These are phyloP conservation scores for Xylaria cubensis DNA, from an alignment of 495 filamentous ascomycete genomes.

Conservation along the genomic window DNA sequence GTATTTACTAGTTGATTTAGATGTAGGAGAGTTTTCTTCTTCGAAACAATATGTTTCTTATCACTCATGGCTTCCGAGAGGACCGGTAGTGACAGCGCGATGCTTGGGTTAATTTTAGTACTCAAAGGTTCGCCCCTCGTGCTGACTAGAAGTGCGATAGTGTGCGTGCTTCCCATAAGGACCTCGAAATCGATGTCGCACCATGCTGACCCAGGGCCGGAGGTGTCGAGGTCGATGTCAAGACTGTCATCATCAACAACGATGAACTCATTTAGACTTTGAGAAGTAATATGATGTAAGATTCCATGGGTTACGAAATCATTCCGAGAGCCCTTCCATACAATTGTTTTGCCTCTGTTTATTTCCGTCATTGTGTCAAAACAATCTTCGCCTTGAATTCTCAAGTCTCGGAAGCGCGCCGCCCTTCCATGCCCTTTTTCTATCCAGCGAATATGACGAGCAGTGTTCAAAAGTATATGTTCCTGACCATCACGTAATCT, in stretches of 20 bases:
- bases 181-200: not conserved
- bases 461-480: not conserved
- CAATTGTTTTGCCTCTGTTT: not conserved
- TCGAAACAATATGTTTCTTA: not conserved
- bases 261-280: not conserved
- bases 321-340: not conserved
- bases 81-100: not conserved
- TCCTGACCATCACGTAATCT: not conserved
- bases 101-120: not conserved
- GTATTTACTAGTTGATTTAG: not conserved
- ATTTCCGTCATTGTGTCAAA: not conserved
- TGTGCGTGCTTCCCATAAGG: not conserved
- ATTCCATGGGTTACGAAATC: not conserved
- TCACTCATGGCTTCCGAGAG: not conserved
- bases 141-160: not conserved
- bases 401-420: not conserved
- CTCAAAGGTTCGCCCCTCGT: not conserved
- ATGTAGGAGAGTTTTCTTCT: not conserved
- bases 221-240: not conserved
- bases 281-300: constrained; percentile 1
- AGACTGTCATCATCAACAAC: not conserved
- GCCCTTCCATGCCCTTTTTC: not conserved
- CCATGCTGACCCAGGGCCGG: not conserved
- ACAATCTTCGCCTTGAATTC: not conserved
- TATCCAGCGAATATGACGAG: not conserved